phyloP scores from a whole-genome alignment of 2,329 filamentous ascomycete genomes.

The Neopestalotiopsis clavispora region DNA sequence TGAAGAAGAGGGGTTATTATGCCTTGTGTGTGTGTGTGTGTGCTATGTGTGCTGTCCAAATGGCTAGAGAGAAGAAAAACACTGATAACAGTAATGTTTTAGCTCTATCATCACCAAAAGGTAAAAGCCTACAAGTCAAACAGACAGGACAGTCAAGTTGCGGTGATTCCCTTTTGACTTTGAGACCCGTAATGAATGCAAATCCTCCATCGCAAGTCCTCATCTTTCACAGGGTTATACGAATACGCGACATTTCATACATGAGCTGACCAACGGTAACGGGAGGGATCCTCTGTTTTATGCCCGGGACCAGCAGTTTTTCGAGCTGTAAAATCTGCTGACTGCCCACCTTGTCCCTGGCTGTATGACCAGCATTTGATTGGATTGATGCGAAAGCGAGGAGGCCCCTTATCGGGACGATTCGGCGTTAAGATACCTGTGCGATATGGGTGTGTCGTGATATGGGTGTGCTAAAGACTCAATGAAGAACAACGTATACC shows the following conservation, averaged over 20 bases:
- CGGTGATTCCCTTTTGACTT: not conserved
- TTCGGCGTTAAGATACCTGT: constrained; percentile 4
- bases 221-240: not conserved
- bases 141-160: not conserved
- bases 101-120: not conserved
- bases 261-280: not conserved
- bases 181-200: not conserved
- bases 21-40: not conserved
- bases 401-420: not conserved
- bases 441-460: not conserved
- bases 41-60: not conserved
- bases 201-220: not conserved
- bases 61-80: not conserved
- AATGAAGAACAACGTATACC: not conserved
- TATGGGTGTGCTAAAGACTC: not conserved
- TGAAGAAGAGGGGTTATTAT: not conserved
- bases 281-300: not conserved
- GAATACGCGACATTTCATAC: not conserved
- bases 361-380: constrained; percentile 1
- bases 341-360: constrained; percentile 1
- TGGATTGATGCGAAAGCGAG: not conserved
- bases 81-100: not conserved
- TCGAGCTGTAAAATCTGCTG: constrained; percentile 1
- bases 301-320: not conserved
- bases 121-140: not conserved